These are phyloP conservation scores for Schizophyllum amplum DNA, from an alignment of 1,284 basidiomycete genomes.

Conservation along the genomic window DNA sequence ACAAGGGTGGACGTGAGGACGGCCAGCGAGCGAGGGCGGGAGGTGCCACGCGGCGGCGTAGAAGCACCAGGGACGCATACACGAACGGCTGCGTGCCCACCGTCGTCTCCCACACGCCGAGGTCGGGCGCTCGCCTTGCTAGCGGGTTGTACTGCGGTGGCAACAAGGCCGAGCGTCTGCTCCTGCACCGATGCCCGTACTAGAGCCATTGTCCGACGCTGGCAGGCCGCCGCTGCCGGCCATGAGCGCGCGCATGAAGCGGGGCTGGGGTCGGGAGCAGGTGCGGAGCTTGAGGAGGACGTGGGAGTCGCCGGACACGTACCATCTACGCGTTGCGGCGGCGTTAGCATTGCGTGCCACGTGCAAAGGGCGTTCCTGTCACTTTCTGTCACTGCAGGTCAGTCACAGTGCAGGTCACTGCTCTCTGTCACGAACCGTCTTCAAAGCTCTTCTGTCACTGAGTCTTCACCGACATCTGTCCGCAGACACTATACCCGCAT, in stretches of 20 bases:
- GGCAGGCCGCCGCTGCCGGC: constrained; percentile 19
- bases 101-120: constrained; percentile 23
- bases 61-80: constrained; percentile 68
- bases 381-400: too few relatives aligned
- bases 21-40: too few relatives aligned
- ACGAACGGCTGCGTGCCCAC: constrained; percentile 54
- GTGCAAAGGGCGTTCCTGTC: not conserved
- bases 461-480: too few relatives aligned
- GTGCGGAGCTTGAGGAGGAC: constrained; percentile 16
- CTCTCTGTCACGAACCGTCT: too few relatives aligned
- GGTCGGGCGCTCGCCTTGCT: constrained; percentile 4
- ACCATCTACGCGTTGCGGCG: constrained; percentile 29
- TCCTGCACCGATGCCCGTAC: constrained; percentile 4
- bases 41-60: too few relatives aligned
- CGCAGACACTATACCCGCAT: too few relatives aligned
- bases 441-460: too few relatives aligned
- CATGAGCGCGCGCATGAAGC: constrained; percentile 59
- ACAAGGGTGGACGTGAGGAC: too few relatives aligned
- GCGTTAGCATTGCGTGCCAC: not conserved
- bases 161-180: constrained; percentile 4
- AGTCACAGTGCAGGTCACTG: too few relatives aligned
- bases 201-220: constrained; percentile 12
- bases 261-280: constrained; percentile 33
- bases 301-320: constrained; percentile 17
- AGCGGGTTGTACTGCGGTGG: constrained; percentile 23